A percentile compares a stretch with the other conserved stretches of the same genome.
These are phyloP conservation scores for Nyctanthes arbortristis DNA, from an alignment of 257 asterid genomes.

Conservation along the genomic window DNA sequence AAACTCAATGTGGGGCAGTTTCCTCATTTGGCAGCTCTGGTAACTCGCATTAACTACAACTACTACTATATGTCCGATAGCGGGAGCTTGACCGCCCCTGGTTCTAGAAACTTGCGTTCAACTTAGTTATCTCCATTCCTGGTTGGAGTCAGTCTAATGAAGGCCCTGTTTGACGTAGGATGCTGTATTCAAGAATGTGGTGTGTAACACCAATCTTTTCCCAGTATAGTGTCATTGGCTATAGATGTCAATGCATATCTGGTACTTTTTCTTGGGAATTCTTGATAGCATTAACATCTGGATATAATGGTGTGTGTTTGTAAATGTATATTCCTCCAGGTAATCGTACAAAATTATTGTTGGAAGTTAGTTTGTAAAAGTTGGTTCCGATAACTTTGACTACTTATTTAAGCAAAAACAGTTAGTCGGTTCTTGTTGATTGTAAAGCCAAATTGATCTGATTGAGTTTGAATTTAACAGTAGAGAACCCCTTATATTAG, in stretches of 20 bases:
- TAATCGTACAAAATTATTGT: neutral
- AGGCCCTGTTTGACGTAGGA: neutral
- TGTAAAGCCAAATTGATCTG: no score
- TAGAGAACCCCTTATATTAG: neutral
- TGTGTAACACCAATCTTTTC: no score
- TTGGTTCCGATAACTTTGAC: no score
- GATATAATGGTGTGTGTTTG: neutral
- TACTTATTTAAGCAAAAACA: no score
- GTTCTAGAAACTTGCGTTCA: conserved; percentile 39
- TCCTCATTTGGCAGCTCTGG: conserved; percentile 92
- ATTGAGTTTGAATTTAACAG: neutral
- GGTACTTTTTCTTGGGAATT: no score
- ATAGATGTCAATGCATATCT: no score
- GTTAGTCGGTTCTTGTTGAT: no score
- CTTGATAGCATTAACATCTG: no score
- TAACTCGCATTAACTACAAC: conserved; percentile 89
- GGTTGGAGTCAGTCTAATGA: conserved; percentile 21
- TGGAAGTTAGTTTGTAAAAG: no score
- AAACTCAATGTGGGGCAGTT: conserved; percentile 98
- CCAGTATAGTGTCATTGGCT: no score
- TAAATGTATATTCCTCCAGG: neutral
- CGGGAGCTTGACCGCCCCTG: conserved; percentile 59
- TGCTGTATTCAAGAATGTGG: neutral
- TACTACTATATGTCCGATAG: conserved; percentile 85
- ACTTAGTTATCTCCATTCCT: conserved; percentile 30